phyloP scores from a whole-genome alignment of 2,329 filamentous ascomycete genomes.

The Scytalidium sp. region DNA sequence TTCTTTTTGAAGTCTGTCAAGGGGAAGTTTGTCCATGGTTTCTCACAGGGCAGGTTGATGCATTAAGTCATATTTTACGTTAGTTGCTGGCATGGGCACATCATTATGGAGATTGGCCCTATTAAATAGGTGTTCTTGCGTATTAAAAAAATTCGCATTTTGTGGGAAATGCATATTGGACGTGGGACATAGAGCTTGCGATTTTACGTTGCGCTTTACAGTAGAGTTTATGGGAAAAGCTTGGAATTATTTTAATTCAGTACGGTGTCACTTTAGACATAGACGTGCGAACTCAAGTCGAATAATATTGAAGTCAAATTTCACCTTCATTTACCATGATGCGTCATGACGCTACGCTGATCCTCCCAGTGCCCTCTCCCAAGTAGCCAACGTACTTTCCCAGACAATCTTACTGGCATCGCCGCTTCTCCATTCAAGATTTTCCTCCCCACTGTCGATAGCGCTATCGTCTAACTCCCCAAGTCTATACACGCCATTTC shows the following conservation, averaged over 20 bases:
- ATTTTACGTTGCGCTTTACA: too few species aligned
- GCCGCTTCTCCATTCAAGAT: slow-evolving; percentile 23
- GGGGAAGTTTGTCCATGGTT: neutral
- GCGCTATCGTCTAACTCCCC: slow-evolving; percentile 29
- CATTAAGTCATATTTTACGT: too few species aligned
- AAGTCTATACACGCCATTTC: slow-evolving; percentile 38
- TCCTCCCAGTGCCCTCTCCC: slow-evolving; percentile 25
- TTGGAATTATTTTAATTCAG: too few species aligned
- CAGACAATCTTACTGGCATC: slow-evolving; percentile 31
- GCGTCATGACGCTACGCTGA: slow-evolving; percentile 1
- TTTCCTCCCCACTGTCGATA: slow-evolving; percentile 14
- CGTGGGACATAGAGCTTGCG: too few species aligned
- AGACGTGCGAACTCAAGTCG: neutral
- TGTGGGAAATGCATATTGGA: neutral
- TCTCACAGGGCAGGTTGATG: neutral
- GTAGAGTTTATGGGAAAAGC: too few species aligned
- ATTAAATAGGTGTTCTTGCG: neutral
- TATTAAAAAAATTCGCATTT: neutral
- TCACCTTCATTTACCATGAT: slow-evolving; percentile 7
- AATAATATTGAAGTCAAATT: slow-evolving; percentile 15
- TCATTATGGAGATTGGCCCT: neutral
- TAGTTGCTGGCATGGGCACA: neutral
- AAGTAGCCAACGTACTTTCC: slow-evolving; percentile 33
- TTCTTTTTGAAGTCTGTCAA: neutral
- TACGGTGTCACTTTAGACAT: too few species aligned